Conservation (phyloP, 129 eudicot genomes). For the Rutidosis leptorrhynchoides region DNA sequence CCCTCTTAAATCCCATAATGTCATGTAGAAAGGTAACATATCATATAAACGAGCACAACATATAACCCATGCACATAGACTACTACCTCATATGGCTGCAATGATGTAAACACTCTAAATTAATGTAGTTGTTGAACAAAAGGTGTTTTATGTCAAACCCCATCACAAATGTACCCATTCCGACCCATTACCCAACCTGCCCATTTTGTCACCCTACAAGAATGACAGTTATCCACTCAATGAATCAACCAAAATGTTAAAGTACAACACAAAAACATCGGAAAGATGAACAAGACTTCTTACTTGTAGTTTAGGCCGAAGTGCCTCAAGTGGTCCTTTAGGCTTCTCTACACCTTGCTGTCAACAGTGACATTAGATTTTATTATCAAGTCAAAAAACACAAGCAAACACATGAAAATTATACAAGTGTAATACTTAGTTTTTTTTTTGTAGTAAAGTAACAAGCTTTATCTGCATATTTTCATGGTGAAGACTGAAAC, state of each 20-base stretch:
- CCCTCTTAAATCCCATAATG: constrained; percentile 4
- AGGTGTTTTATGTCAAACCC: background rate
- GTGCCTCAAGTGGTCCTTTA: constrained; percentile 97
- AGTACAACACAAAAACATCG: background rate
- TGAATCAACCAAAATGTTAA: too few relatives aligned
- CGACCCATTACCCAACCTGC: background rate
- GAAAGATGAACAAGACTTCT: background rate
- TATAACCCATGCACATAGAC: background rate
- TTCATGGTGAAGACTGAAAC: too few relatives aligned
- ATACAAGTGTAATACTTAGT: background rate
- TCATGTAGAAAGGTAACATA: background rate
- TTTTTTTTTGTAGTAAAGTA: background rate
- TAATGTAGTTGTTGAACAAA: too few relatives aligned
- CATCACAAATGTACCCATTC: background rate
- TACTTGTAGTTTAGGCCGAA: constrained; percentile 98
- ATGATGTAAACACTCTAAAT: too few relatives aligned
- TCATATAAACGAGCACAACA: constrained; percentile 6
- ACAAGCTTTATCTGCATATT: too few relatives aligned
- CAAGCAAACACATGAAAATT: constrained; percentile 2
- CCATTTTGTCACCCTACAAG: background rate
- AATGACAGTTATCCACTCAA: background rate
- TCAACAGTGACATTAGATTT: constrained; percentile 15
- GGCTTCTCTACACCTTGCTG: constrained; percentile 98
- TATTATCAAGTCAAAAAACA: constrained; percentile 7
- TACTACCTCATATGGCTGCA: background rate